These are phyloP conservation scores for Metarhizium album DNA, from an alignment of 2,329 filamentous ascomycete genomes.

Conservation along the genomic window DNA sequence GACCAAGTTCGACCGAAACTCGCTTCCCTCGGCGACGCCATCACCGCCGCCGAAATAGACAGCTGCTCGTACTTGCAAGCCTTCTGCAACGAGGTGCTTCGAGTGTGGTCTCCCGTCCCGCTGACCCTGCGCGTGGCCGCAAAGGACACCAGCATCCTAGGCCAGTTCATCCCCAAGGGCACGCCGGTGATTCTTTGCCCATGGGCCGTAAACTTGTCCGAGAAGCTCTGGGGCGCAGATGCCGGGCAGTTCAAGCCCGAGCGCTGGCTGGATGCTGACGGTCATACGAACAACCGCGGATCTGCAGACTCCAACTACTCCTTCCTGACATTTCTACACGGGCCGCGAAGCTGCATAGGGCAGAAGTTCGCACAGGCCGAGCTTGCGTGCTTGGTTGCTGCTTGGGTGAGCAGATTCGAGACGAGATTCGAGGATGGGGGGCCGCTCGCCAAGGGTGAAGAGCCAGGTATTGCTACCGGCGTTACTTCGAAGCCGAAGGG, in stretches of 20 bases:
- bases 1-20: conserved; percentile 55
- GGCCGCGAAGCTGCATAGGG: conserved; percentile 73
- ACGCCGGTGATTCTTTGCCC: conserved; percentile 56
- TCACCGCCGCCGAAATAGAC: conserved; percentile 47
- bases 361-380: conserved; percentile 63
- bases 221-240: conserved; percentile 64
- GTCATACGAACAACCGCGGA: conserved; percentile 10
- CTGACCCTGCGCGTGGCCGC: conserved; percentile 56
- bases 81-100: conserved; percentile 66
- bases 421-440: conserved; percentile 1
- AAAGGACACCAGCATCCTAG: conserved; percentile 53
- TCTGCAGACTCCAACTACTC: conserved; percentile 44
- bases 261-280: conserved; percentile 44
- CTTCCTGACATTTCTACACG: conserved; percentile 72
- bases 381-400: conserved; percentile 61
- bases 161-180: conserved; percentile 55
- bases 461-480: background rate
- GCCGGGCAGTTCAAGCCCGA: conserved; percentile 69
- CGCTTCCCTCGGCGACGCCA: conserved; percentile 33
- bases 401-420: conserved; percentile 33
- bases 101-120: conserved; percentile 62
- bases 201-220: conserved; percentile 59
- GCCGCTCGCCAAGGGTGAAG: background rate
- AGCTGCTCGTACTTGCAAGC: conserved; percentile 69
- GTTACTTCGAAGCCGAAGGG: background rate